Evolutionary conservation across 129 eudicot species (phyloP), one percentile per base, ranked within the genome.

Genomic region (Flaveria trinervia): DNA sequence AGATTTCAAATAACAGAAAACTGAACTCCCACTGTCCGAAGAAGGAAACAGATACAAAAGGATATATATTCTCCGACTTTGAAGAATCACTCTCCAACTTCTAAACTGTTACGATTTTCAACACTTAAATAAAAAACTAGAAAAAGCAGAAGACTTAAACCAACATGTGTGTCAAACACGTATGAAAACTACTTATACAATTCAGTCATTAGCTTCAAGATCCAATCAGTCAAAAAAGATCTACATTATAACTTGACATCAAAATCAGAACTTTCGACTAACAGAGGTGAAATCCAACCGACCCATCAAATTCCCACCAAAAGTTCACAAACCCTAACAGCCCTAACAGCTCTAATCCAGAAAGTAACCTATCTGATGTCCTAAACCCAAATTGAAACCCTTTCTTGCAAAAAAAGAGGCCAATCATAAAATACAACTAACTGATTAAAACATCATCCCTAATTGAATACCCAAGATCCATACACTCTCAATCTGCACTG

Each of bases 391-490:
- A 13, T 7, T 54, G 23, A 54, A 54, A 54, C 11, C 7, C 66
- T 72, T 17, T n/a, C 26, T 70, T 51, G 54, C 28, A 9, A 15
- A 16, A 51, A 51, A 9, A 39, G 76, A 74, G 2, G 16, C 49
- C 13, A 74, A 74, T 30, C 28, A 25, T 3, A 45, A 26, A 46
- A 9, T 26, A 18, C 26, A 75, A n/a, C 57, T 28, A 61, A 23
- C 14, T 60, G 25, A 46, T 57, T 4, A 20, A 45, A 14, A 71
- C 44, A 39, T 6, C 36, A 59, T 10, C 71, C 52, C 54, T 78
- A 22, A 78, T 59, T 70, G 14, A 57, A 67, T 43, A 26, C 33
- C 48, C n/a, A 57, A 77, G 62, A 76, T 54, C 62, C 36, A 52
- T 52, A 57, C 13, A 65, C 28, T 13, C 18, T n/a, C 48, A 68